These are phyloP conservation scores for Alisma plantagoaquatica DNA, from an alignment of 106 monocot species.

Conservation along the genomic window DNA sequence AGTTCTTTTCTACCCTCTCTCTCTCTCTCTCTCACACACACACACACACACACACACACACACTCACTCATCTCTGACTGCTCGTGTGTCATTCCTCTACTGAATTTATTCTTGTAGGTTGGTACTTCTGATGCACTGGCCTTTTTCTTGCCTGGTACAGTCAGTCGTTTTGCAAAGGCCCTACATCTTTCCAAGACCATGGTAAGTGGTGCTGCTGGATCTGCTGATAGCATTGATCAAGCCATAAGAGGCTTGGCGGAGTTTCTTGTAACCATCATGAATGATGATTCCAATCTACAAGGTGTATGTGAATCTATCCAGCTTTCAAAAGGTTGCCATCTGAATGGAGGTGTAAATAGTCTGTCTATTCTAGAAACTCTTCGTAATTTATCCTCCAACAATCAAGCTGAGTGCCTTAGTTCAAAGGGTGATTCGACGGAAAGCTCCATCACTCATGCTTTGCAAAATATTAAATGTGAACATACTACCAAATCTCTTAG, in stretches of 20 bases:
- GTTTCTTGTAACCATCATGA: constrained; percentile 63
- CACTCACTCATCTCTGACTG: no score
- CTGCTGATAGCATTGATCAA: constrained; percentile 55
- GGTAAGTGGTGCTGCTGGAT: constrained; percentile 81
- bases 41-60: no score
- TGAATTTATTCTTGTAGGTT: constrained; percentile 47
- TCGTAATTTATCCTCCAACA: constrained; percentile 40
- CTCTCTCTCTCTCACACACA: no score
- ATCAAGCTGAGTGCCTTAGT: not conserved
- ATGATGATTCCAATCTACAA: constrained; percentile 43
- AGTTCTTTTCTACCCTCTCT: no score
- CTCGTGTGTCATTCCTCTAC: no score
- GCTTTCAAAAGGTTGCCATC: not conserved
- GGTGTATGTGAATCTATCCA: constrained; percentile 21
- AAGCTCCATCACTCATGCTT: no score
- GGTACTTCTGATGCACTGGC: constrained; percentile 85
- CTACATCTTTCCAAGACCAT: constrained; percentile 57
- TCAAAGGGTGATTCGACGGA: not conserved
- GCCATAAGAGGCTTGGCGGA: constrained; percentile 72
- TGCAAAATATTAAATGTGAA: no score
- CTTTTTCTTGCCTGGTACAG: constrained; percentile 85
- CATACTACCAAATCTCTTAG: not conserved
- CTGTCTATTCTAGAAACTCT: constrained; percentile 58
- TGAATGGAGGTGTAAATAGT: constrained; percentile 24
- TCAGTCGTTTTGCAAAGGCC: constrained; percentile 69